Percentiles rank a stretch among this genome's conserved stretches.
Evolutionary conservation across 192 early-diverging fungal species (phyloP).

Genomic region (Entomortierella chlamydospora): DNA sequence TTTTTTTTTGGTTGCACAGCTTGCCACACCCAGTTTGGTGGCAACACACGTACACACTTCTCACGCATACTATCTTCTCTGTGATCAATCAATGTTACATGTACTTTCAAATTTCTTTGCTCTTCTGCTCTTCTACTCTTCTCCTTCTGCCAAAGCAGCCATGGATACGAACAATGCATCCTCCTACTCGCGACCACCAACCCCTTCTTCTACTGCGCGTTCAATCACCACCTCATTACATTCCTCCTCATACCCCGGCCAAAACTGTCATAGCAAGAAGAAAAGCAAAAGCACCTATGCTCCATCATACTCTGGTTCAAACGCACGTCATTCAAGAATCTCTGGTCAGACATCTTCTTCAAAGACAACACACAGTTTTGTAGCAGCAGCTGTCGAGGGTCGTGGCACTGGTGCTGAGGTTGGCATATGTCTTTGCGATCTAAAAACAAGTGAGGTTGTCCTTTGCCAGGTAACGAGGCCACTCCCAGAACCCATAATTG

Average conservation of each 20-base stretch:
- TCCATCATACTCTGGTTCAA: background rate
- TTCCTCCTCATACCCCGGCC: too few relatives aligned
- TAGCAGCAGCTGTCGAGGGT: slow-evolving; percentile 65
- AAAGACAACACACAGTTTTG: slow-evolving; percentile 11
- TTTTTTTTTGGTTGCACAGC: background rate
- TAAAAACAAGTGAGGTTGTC: slow-evolving; percentile 66
- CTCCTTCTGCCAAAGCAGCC: too few relatives aligned
- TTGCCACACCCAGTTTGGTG: background rate
- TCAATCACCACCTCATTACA: background rate
- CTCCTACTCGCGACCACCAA: background rate
- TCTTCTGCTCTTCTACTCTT: too few relatives aligned
- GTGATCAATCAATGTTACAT: too few relatives aligned
- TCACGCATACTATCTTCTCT: too few relatives aligned
- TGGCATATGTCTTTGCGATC: slow-evolving; percentile 70
- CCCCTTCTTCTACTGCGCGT: background rate
- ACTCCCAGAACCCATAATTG: too few relatives aligned
- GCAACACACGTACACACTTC: too few relatives aligned
- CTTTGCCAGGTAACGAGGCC: slow-evolving; percentile 65
- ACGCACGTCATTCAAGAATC: background rate
- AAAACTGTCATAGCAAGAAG: background rate
- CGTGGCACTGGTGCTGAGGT: slow-evolving; percentile 63
- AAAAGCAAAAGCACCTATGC: background rate
- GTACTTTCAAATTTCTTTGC: too few relatives aligned
- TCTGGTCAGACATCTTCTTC: background rate
- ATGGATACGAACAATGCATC: too few relatives aligned